Evolutionary conservation across 768 basidiomycete genomes (phyloP).

Genomic region (Auricularia heimuer): DNA sequence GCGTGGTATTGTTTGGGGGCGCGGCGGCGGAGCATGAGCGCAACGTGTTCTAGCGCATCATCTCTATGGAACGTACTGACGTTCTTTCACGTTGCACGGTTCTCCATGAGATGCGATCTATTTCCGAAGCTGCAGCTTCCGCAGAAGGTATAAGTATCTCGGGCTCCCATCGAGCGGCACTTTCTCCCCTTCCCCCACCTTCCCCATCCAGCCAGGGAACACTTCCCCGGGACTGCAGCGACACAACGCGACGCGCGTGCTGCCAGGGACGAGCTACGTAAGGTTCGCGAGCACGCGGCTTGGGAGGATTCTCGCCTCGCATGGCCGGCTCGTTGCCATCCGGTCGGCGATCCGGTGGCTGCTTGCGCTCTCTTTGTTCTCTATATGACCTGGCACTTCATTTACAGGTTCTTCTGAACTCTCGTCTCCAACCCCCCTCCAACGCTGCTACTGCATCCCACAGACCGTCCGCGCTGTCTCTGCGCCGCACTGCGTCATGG

Average conservation of each 20-base stretch:
- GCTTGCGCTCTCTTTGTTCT: neutral
- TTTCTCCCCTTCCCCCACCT: neutral
- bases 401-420: too few relatives aligned
- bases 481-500: too few relatives aligned
- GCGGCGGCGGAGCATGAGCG: neutral
- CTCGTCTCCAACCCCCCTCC: too few relatives aligned
- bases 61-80: neutral
- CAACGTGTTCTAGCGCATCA: neutral
- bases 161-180: neutral
- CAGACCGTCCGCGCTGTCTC: too few relatives aligned
- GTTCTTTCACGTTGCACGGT: neutral
- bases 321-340: neutral
- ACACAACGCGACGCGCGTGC: too few relatives aligned
- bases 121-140: neutral
- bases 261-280: neutral
- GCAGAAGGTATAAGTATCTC: neutral
- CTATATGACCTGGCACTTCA: neutral
- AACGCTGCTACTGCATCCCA: too few relatives aligned
- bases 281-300: neutral
- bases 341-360: neutral
- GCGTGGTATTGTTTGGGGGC: neutral
- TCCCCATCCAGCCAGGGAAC: neutral
- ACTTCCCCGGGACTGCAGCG: too few relatives aligned
- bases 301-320: neutral
- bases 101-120: neutral